Evolutionary conservation across 495 filamentous ascomycete genomes (phyloP).

Genomic region (Aspergillus nanangensis): DNA sequence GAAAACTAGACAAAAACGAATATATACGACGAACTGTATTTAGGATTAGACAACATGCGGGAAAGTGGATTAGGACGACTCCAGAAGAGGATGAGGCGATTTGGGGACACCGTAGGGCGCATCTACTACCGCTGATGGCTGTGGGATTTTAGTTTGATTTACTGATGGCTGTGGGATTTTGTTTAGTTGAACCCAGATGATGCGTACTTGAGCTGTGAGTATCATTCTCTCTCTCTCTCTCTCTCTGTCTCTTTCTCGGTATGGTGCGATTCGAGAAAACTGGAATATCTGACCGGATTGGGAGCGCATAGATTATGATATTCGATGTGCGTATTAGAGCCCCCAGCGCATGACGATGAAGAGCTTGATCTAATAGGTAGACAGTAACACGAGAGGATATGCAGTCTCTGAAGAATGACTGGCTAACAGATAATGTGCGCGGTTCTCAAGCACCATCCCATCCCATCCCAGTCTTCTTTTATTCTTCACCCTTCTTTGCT

Average conservation of each 20-base stretch:
- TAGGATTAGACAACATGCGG: conserved; percentile 22
- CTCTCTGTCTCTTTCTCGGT: conserved; percentile 1
- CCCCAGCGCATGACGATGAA: neutral
- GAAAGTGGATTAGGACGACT: conserved; percentile 37
- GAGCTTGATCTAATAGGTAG: conserved; percentile 11
- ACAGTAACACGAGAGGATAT: conserved; percentile 81
- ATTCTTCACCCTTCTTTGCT: too few relatives aligned
- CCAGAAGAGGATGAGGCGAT: conserved; percentile 38
- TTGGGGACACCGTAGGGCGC: conserved; percentile 38
- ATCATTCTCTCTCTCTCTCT: too few relatives aligned
- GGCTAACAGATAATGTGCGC: conserved; percentile 96
- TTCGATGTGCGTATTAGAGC: conserved; percentile 53
- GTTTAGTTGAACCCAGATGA: conserved; percentile 62
- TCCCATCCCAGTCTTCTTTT: too few relatives aligned
- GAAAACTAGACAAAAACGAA: too few relatives aligned
- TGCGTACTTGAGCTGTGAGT: conserved; percentile 69
- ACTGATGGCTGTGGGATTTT: neutral
- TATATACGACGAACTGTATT: neutral
- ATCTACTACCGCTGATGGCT: too few relatives aligned
- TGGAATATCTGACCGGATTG: conserved; percentile 11
- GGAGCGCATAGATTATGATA: conserved; percentile 54
- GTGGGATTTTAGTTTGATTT: too few relatives aligned
- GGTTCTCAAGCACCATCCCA: too few relatives aligned
- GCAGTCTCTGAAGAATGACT: conserved; percentile 82
- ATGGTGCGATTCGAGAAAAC: neutral